Evolutionary conservation across 1,284 basidiomycete genomes (phyloP), one percentile per base, ranked within the genome.

Genomic region (Papiliotrema flavescens): DNA sequence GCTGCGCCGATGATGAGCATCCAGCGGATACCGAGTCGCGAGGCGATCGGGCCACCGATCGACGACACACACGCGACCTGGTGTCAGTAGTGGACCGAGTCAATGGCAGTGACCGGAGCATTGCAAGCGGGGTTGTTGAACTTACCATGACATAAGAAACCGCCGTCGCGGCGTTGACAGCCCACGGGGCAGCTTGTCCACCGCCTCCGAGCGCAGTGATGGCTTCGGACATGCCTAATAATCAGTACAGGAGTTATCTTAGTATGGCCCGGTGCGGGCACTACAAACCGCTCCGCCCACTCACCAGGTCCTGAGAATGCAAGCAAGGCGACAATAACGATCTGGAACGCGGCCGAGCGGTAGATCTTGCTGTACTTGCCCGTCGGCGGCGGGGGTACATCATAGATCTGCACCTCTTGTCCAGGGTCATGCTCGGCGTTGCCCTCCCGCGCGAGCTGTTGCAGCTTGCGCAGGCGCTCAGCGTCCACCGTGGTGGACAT

Each of bases 1-100:
- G 51, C 35, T 15, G 61, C 58, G 44, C 62, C 63, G 32, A 60
- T 36, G 36, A 64, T 56, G 17, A 61, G 53, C 50, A 52, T 49
- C 43, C 20, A 26, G 22, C 49, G 51, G 47, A 59, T 59, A 43
- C 57, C 57, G 46, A 59, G 48, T 32, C 49, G 46, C 14, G 50
- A 53, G 28, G 49, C 53, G 17, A 59, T 20, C 15, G 57, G 57
- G 42, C 57, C 57, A 37, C 57, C 57, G 23, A 59, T 15, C 13
- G 55, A 47, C 36, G 53, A 57, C 26, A 54, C 50, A 24, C 53
- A 41, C 6, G 52, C 51, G 7, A 57, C 55, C 36, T 40, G 47
- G 51, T 26, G 45, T 32, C 28, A 32, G 28, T 32, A 11, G 11
- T 32, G 28, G 11, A 6, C 28, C 28, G n/a, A n/a, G n/a, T n/a